These are phyloP conservation scores for Drechslerella coelobrocha DNA, from an alignment of 2,329 filamentous ascomycete genomes.

Conservation along the genomic window DNA sequence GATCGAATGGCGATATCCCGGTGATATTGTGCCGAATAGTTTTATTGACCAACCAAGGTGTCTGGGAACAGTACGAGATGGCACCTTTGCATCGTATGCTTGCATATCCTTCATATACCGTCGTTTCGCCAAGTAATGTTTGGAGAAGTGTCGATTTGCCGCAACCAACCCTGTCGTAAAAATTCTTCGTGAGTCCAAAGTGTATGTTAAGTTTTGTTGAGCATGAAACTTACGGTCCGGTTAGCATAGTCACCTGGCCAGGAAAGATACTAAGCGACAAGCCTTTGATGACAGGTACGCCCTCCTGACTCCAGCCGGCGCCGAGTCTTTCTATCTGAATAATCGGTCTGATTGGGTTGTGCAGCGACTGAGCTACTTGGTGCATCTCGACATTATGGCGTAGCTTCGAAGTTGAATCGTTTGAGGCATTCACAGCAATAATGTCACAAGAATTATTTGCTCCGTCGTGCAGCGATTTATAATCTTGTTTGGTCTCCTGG, in stretches of 20 bases:
- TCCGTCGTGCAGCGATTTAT: background rate
- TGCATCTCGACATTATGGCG: background rate
- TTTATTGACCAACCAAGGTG: conserved; percentile 58
- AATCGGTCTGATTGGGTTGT: background rate
- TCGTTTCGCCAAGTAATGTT: conserved; percentile 58
- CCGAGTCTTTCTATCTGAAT: background rate
- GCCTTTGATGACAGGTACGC: background rate
- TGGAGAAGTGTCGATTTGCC: conserved; percentile 61
- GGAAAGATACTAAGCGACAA: background rate
- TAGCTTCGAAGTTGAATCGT: no score
- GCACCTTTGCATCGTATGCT: conserved; percentile 53
- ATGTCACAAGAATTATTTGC: no score
- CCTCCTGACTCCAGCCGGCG: conserved; percentile 10
- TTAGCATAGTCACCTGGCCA: conserved; percentile 18
- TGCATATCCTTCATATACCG: conserved; percentile 54
- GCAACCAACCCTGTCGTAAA: conserved; percentile 57
- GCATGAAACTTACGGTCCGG: conserved; percentile 31
- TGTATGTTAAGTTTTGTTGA: background rate
- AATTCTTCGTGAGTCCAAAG: background rate
- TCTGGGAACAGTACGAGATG: conserved; percentile 59
- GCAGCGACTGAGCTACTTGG: background rate
- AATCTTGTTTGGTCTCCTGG: conserved; percentile 34
- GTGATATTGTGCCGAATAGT: conserved; percentile 59
- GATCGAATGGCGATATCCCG: conserved; percentile 56
- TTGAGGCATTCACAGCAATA: no score